Evolutionary conservation across 208 protist species (phyloP).

Genomic region (Trypanosoma congolense): DNA sequence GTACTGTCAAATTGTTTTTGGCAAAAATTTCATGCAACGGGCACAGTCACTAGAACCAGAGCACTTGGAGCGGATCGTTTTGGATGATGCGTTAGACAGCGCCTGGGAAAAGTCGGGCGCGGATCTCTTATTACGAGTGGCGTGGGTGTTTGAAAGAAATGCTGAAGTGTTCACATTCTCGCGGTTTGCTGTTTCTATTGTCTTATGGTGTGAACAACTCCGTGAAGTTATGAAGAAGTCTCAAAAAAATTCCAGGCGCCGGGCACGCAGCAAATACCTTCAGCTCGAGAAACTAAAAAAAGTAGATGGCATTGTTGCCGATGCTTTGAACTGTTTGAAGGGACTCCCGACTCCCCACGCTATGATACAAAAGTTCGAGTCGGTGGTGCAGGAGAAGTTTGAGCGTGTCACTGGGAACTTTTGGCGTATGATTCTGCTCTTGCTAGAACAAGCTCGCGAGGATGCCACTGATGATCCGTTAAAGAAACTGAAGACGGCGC

Average conservation of each 20-base stretch:
- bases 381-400: slow-evolving; percentile 12
- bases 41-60: slow-evolving; percentile 1
- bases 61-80: slow-evolving; percentile 18
- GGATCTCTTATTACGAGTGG: slow-evolving; percentile 20
- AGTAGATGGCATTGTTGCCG: slow-evolving; percentile 4
- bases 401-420: slow-evolving; percentile 14
- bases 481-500: background rate
- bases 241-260: slow-evolving; percentile 2
- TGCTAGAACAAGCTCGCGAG: slow-evolving; percentile 12
- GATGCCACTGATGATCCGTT: background rate
- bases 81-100: slow-evolving; percentile 34
- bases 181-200: slow-evolving; percentile 35
- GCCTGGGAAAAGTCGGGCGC: slow-evolving; percentile 55
- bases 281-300: slow-evolving; percentile 12
- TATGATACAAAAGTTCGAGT: slow-evolving; percentile 12
- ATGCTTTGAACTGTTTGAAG: slow-evolving; percentile 26
- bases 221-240: slow-evolving; percentile 25
- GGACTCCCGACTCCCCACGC: background rate
- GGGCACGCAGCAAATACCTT: background rate
- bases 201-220: slow-evolving; percentile 61
- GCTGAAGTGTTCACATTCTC: slow-evolving; percentile 25
- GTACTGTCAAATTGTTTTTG: slow-evolving; percentile 31
- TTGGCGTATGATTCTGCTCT: slow-evolving; percentile 17
- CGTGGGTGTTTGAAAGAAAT: slow-evolving; percentile 44
- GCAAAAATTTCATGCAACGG: slow-evolving; percentile 17